Evolutionary conservation across 768 basidiomycete genomes (phyloP), one percentile per base, ranked within the genome.

Genomic region (Termitomyces sp.): DNA sequence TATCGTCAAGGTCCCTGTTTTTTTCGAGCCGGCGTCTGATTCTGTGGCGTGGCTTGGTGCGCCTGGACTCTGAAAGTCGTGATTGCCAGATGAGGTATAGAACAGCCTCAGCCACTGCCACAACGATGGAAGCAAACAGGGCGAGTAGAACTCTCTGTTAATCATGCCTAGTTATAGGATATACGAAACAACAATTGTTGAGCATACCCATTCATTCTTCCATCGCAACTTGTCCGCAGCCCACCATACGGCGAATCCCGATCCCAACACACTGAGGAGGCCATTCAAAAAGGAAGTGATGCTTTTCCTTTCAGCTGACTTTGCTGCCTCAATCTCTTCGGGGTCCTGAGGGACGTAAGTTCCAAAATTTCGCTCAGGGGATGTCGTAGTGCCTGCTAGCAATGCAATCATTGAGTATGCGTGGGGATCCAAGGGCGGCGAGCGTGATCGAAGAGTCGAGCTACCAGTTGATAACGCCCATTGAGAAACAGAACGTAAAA

Each of bases 41-140:
- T 30, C 27, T 47, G 30, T 45, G 45, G 47, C 56, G 65, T 59
- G 61, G 54, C 59, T 67, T 63, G 61, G 59, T 54, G 49, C 50
- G 52, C 53, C 52, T 57, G 10, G 60, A 45, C 4, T 57, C 59
- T 21, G 72, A 60, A 12, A 72, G 73, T 51, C 81, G 76, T 30
- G 83, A 81, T 58, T 83, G 77, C 87, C 86, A 91, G 37, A 91
- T 87, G 59, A 89, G 72, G 68, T 83, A 91, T 12, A 93, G 72
- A 0, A 83, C 72, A 19, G 78, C 79, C 68, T 93, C 90, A 11
- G 91, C 77, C 3, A 82, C 68, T 5, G 89, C 89, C 23, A 92
- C 85, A n/a, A 86, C 65, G 5, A 83, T 72, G 1, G 85, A 83
- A 17, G 77, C 79, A 54, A 77, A 74, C 9, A 91, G 69, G 2